Evolutionary conservation across 2,329 filamentous ascomycete species (phyloP), one percentile per base, ranked within the genome.

Genomic region (Fusarium citri): DNA sequence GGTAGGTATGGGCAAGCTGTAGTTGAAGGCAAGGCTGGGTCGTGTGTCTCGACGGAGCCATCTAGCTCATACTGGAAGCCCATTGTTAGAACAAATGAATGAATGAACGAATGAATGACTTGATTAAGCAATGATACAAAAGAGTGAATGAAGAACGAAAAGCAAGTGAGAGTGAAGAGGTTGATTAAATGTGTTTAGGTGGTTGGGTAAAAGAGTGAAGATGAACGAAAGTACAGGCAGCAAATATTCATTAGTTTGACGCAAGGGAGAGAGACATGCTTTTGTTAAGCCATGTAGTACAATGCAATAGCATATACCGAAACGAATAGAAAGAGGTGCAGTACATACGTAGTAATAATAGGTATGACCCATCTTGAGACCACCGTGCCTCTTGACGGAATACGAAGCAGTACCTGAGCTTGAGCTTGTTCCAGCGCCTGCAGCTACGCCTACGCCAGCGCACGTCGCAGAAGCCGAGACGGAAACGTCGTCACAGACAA

Each of bases 261-360:
- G 68, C 61, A 71, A 71, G 68, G 69, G 68, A 72, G 67, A 57
- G 54, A 59, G 64, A 37, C 34, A 55, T 71, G 62, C 34, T 53
- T 63, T 57, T 57, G 57, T 58, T 40, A 60, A 50, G 54, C 58
- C 46, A 53, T 53, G 58, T 63, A 46, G 45, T 42, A 48, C 42
- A 59, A 59, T 49, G 54, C 31, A 45, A 55, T 49, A 57, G 42
- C 51, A 55, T 30, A 67, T 54, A 54, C 55, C 55, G 58, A 70
- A 73, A 59, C 65, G 55, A 60, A 57, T 68, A 46, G 61, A 60
- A 53, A 49, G 46, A 53, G 31, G 49, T 20, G 40, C 23, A 53
- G 49, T 42, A 86, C 92, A 82, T 84, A 97, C 94, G 82, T 96
- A 98, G 84, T 97, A 98, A 87, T 95, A 98, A 81, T 98, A 98